phyloP scores from a whole-genome alignment of 192 early-diverging fungal species.

The Mortierella antarctica region DNA sequence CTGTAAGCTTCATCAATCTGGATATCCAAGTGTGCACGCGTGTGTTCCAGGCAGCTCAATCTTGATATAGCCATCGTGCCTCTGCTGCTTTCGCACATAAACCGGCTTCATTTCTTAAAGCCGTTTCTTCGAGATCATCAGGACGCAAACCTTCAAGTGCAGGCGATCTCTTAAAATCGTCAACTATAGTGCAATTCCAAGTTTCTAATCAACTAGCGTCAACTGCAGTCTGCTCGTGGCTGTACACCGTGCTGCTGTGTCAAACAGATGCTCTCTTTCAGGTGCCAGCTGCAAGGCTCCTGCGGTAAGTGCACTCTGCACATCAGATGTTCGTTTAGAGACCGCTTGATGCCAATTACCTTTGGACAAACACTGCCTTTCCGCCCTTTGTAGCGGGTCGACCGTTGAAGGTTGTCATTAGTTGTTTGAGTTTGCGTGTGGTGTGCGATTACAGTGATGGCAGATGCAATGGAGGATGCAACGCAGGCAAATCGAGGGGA shows the following conservation, averaged over 20 bases:
- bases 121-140: not conserved
- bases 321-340: no score
- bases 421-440: not conserved
- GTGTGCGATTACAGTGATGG: not conserved
- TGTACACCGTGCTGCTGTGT: no score
- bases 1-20: not conserved
- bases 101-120: not conserved
- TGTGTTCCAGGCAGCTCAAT: not conserved
- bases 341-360: conserved; percentile 4
- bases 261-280: no score
- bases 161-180: no score
- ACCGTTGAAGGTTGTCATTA: conserved; percentile 33
- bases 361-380: conserved; percentile 35
- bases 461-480: not conserved
- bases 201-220: no score
- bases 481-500: not conserved
- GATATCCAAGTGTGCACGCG: not conserved
- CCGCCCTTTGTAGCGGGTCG: conserved; percentile 30
- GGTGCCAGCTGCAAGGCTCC: no score
- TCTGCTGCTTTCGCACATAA: not conserved
- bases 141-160: no score
- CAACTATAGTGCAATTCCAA: no score
- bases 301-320: no score
- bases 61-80: not conserved
- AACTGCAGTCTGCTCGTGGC: no score